These are phyloP conservation scores for Wickerhamiella lipophila DNA, from an alignment of 805 yeast genomes.

Conservation along the genomic window DNA sequence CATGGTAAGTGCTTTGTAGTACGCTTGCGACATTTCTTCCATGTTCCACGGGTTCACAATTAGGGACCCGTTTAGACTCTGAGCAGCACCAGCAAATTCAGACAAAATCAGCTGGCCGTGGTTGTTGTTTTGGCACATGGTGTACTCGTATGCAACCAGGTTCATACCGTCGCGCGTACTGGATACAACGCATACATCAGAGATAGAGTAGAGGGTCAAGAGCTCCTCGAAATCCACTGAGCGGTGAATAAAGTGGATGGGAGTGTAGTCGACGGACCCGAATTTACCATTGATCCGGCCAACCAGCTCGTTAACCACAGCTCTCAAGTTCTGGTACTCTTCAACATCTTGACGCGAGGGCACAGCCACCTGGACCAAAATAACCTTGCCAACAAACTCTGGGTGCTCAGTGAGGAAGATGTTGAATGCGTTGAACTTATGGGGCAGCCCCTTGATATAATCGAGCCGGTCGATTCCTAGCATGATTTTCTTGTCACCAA, in stretches of 20 bases:
- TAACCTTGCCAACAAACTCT: slow-evolving; percentile 96
- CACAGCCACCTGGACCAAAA: slow-evolving; percentile 90
- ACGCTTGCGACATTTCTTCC: slow-evolving; percentile 79
- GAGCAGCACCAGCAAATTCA: slow-evolving; percentile 99
- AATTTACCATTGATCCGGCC: slow-evolving; percentile 93
- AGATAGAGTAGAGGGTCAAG: slow-evolving; percentile 68
- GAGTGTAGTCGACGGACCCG: slow-evolving; percentile 95
- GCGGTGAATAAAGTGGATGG: slow-evolving; percentile 92
- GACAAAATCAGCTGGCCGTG: slow-evolving; percentile 80
- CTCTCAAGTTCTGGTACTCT: slow-evolving; percentile 85
- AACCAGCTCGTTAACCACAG: slow-evolving; percentile 89
- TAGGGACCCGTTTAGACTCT: slow-evolving; percentile 83
- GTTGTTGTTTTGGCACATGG: slow-evolving; percentile 81
- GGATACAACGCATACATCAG: slow-evolving; percentile 85
- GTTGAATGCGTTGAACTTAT: slow-evolving; percentile 91
- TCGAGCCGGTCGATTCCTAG: slow-evolving; percentile 96
- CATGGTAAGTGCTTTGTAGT: slow-evolving; percentile 73
- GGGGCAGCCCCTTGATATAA: slow-evolving; percentile 96
- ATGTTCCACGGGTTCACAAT: slow-evolving; percentile 98
- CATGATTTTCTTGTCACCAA: slow-evolving; percentile 65
- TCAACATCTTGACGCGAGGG: slow-evolving; percentile 97
- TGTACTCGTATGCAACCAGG: slow-evolving; percentile 87
- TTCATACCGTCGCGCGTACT: slow-evolving; percentile 99
- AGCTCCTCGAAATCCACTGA: slow-evolving; percentile 84
- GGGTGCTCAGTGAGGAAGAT: slow-evolving; percentile 86